Evolutionary conservation across 2,329 filamentous ascomycete genomes (phyloP).

Genomic region (Aspergillus aculeatinus): DNA sequence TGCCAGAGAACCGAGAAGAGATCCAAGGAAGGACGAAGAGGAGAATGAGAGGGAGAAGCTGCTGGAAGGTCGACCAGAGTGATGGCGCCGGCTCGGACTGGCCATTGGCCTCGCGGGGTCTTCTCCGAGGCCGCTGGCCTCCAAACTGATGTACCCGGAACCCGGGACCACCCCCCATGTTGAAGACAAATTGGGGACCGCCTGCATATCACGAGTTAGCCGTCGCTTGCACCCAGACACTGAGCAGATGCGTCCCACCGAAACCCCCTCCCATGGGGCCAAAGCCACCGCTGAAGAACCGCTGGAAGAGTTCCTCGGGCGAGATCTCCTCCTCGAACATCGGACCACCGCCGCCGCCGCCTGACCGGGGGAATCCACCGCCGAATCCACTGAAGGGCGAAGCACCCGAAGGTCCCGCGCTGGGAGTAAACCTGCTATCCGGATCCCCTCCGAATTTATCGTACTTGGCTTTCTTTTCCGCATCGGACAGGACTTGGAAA

Average conservation of each 20-base stretch:
- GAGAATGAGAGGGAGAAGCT: conserved; percentile 82
- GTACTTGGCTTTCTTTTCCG: conserved; percentile 86
- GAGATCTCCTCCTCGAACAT: conserved; percentile 91
- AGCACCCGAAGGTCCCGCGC: conserved; percentile 40
- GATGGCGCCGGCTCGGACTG: conserved; percentile 53
- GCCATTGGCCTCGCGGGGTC: conserved; percentile 66
- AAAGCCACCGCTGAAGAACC: conserved; percentile 82
- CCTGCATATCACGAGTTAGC: conserved; percentile 33
- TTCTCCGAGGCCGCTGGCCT: conserved; percentile 70
- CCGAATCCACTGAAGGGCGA: conserved; percentile 48
- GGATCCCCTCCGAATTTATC: conserved; percentile 91
- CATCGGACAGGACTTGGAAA: conserved; percentile 88
- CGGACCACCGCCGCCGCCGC: conserved; percentile 48
- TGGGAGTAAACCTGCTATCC: conserved; percentile 74
- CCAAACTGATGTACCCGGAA: conserved; percentile 96
- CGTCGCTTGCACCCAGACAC: conserved; percentile 18
- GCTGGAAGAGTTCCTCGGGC: conserved; percentile 93
- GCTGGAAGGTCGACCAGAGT: conserved; percentile 59
- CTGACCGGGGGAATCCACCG: conserved; percentile 48
- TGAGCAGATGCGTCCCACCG: conserved; percentile 47
- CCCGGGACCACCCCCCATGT: conserved; percentile 86
- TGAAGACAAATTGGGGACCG: conserved; percentile 90
- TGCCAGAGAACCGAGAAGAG: conserved; percentile 70
- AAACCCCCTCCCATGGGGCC: conserved; percentile 57
- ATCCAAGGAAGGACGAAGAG: conserved; percentile 84